Conservation (phyloP, 352 stramenopile genomes). For the Phytophthora melonis region DNA sequence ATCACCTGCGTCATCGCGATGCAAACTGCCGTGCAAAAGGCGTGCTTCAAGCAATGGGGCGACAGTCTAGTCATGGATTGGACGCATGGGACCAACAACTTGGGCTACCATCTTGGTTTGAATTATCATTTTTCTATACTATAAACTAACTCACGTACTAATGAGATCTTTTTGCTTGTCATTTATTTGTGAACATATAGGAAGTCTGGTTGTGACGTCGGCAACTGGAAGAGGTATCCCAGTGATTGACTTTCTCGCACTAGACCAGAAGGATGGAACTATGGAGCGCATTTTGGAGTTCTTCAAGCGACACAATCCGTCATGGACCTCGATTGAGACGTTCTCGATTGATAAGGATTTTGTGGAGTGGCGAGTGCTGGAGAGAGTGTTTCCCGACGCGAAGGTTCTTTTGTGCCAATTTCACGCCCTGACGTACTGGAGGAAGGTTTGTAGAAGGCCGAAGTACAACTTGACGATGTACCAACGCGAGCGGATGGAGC, state of each 20-base stretch:
- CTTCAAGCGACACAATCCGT: conserved; percentile 8
- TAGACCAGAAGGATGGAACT: conserved; percentile 24
- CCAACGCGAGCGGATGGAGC: conserved; percentile 16
- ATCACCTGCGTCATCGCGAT: no score
- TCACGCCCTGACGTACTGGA: conserved; percentile 15
- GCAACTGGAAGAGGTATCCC: conserved; percentile 27
- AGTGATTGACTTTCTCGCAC: conserved; percentile 30
- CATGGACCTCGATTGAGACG: neutral
- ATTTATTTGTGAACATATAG: conserved; percentile 3
- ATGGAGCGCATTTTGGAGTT: conserved; percentile 21
- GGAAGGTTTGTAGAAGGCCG: no score
- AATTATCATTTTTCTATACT: no score
- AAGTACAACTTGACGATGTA: conserved; percentile 21
- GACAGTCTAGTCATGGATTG: no score
- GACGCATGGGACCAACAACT: no score
- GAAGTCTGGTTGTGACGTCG: conserved; percentile 26
- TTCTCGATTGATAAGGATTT: conserved; percentile 14
- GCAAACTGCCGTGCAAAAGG: no score
- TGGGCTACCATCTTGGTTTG: no score
- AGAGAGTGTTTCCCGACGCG: neutral
- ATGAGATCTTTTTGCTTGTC: conserved; percentile 5
- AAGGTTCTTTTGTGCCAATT: conserved; percentile 23
- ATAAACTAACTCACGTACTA: neutral
- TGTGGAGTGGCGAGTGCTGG: conserved; percentile 17
- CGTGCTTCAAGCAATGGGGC: no score